Conservation (phyloP, 1,284 basidiomycete genomes). For the Cutaneotrichosporon sp. region DNA sequence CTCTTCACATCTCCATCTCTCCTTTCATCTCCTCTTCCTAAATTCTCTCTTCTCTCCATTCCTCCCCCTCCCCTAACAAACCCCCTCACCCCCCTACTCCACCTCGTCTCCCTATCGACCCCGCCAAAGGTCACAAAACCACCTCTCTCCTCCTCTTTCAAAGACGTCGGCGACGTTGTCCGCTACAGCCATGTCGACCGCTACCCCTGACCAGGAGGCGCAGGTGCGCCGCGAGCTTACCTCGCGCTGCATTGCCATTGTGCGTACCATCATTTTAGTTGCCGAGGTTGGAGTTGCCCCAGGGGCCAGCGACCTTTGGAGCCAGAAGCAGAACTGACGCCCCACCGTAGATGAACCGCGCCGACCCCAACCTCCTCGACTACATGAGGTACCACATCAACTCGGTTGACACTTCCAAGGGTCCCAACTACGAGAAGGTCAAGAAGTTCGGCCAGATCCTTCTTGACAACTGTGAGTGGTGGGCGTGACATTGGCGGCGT, state of each 20-base stretch:
- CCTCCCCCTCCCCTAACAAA: too few relatives aligned
- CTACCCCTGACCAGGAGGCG: slow-evolving; percentile 29
- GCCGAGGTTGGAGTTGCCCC: not conserved
- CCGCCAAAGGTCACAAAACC: not conserved
- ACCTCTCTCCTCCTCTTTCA: slow-evolving; percentile 2
- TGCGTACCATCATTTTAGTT: slow-evolving; percentile 20
- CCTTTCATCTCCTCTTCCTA: slow-evolving; percentile 1
- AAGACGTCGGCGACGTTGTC: slow-evolving; percentile 12
- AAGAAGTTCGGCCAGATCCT: slow-evolving; percentile 97
- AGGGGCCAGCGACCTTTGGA: not conserved
- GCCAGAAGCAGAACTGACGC: not conserved
- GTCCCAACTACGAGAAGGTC: slow-evolving; percentile 86
- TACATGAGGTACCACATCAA: slow-evolving; percentile 98
- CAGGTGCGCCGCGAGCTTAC: slow-evolving; percentile 66
- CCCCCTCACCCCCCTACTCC: not conserved
- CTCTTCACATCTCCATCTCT: not conserved
- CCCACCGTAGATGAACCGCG: slow-evolving; percentile 74
- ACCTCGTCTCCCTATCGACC: slow-evolving; percentile 4
- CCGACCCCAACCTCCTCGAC: slow-evolving; percentile 78
- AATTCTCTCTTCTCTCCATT: not conserved
- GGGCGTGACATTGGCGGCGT: too few relatives aligned
- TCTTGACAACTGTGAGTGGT: slow-evolving; percentile 66
- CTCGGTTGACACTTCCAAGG: slow-evolving; percentile 70
- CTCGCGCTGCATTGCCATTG: slow-evolving; percentile 89
- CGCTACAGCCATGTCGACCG: slow-evolving; percentile 23